These are phyloP conservation scores for Zangia roseola DNA, from an alignment of 768 basidiomycete species.

Conservation along the genomic window DNA sequence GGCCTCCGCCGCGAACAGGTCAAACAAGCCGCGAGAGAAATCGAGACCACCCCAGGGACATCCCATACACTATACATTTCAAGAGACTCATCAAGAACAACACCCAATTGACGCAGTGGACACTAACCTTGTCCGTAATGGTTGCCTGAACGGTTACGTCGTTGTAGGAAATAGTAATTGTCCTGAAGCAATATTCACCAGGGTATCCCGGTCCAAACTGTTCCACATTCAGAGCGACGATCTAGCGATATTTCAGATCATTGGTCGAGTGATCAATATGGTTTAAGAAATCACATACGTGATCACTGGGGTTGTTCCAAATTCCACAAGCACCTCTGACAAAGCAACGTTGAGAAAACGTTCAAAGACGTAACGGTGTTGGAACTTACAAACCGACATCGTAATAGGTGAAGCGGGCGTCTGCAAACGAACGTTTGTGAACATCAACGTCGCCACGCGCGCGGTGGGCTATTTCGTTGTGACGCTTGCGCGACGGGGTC, in stretches of 20 bases:
- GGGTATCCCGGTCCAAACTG: conserved; percentile 62
- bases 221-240: conserved; percentile 29
- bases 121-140: conserved; percentile 58
- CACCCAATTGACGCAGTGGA: not conserved
- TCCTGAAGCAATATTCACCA: conserved; percentile 59
- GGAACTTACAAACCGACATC: conserved; percentile 47
- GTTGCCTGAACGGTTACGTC: conserved; percentile 54
- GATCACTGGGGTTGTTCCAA: conserved; percentile 34
- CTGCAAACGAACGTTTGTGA: conserved; percentile 34
- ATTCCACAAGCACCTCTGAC: conserved; percentile 56
- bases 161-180: conserved; percentile 56
- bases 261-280: too few species aligned
- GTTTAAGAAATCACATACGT: conserved; percentile 8
- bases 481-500: conserved; percentile 31
- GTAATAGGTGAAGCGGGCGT: conserved; percentile 52
- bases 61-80: conserved; percentile 50
- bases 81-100: conserved; percentile 1
- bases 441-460: conserved; percentile 35
- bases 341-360: not conserved
- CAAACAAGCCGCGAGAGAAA: conserved; percentile 65
- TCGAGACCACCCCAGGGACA: conserved; percentile 70
- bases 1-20: conserved; percentile 45
- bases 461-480: conserved; percentile 49
- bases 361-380: not conserved
- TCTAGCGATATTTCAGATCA: conserved; percentile 11